Base-by-base conservation (phyloP, 192 early-diverging fungal genomes). In the Entomortierella beljakovae region DNA sequence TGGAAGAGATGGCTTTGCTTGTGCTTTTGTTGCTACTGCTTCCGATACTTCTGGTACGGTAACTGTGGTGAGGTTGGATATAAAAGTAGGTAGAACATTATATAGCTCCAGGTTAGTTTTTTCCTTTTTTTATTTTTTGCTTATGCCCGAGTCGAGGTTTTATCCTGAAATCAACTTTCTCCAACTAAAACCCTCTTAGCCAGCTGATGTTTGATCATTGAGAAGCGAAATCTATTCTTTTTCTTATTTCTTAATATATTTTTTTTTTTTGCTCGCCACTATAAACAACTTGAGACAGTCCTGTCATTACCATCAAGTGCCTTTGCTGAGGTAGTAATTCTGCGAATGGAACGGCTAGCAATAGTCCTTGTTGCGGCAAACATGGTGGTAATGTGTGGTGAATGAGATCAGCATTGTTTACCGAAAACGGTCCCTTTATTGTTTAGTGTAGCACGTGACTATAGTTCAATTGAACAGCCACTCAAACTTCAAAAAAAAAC, bases 321-420 rank as follows among this genome's bases (percentile, higher is more conserved):
- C 48, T 54, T 32, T 46, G 66, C 53, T 34, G 72, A 77, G 31
- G 66, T 77, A 20, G 73, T 57, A 66, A 77, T 68, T 23, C 60
- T 64, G 48, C 73, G 73, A 9, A 66, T 9, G 64, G 31, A 61
- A 57, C 71, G 71, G 28, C 57, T 7, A 13, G 55, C 65, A 34
- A 68, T 28, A 16, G 52, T 57, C 55, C 60, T 77, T 77, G 73
- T 43, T 15, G 73, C 43, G 52, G 66, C 73, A 32, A 68, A 77
- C 73, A 77, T 77, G 43, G 20, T 59, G 55, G 40, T 28, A 29
- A 38, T 52, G 62, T 33, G 37, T 53, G 40, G 61, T 46, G 3
- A 15, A 46, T 46, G 60, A 49, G 60, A 61, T 33, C 61, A 53
- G n/a, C 7, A 16, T 64, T 64, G 48, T 64, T 64, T 64, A 63